Evolutionary conservation across 1,284 basidiomycete species (phyloP), one percentile per base, ranked within the genome.

Genomic region (Ustilago curta): DNA sequence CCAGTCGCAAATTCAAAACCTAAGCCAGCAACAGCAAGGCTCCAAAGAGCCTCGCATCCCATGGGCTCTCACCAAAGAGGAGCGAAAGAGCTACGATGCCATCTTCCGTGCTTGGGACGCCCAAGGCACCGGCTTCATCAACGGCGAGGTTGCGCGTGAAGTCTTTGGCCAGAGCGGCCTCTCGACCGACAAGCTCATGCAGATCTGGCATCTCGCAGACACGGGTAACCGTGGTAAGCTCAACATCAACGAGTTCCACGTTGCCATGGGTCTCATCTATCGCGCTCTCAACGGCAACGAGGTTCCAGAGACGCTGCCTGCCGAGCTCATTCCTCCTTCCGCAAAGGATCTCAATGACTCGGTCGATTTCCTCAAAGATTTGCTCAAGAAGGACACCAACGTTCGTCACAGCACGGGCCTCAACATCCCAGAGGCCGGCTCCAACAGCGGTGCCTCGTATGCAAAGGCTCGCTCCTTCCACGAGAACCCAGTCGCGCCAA

Each of bases 251-350:
- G 96, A 99, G 85, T 99, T 99, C 86, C 95, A 99, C 84, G 93
- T 98, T 59, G 97, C 96, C 1, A 99, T 99, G 96, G 95, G 93
- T 66, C 88, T 99, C 61, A 97, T 99, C 84, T 98, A 96, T 86
- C 91, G 96, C 81, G 75, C 70, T 18, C 71, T 78, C 47, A 97
- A 97, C 84, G 96, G 97, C 9, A 96, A 94, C 85, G 90, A 91
- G 3, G 90, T 99, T 48, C 97, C 97, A 0, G 91, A 93, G 40
- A 87, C 89, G 56, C 90, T 98, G 0, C 96, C 96, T 1, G 86
- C 90, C 8, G 97, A 99, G 86, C 90, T 99, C 50, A 88, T 95
- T 5, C 97, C 96, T 0, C 93, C 95, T 0, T 99, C 96, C 0
- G 91, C 93, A 64, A 90, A 91, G 37, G 95, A 97, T 84, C 91